These are phyloP conservation scores for Whalleya microplaca DNA, from an alignment of 2,329 filamentous ascomycete species.

Conservation along the genomic window DNA sequence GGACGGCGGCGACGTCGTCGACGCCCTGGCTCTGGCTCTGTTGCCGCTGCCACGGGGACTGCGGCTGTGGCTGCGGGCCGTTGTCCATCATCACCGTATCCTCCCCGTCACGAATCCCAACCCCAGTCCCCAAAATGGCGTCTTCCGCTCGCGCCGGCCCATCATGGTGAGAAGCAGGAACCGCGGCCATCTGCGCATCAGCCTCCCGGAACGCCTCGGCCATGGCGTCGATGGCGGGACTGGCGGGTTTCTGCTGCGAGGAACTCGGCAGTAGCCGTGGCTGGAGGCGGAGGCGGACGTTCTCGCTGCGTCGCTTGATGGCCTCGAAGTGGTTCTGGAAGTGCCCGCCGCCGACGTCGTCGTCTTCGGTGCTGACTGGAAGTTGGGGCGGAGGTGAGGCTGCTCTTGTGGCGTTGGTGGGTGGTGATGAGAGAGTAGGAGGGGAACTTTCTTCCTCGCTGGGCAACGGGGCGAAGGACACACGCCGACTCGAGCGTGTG, in stretches of 20 bases:
- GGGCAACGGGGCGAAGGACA: constrained; percentile 41
- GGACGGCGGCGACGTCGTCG: constrained; percentile 51
- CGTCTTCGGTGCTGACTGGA: constrained; percentile 37
- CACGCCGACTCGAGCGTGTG: constrained; percentile 29
- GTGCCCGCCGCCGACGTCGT: constrained; percentile 39
- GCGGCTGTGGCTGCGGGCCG: constrained; percentile 17
- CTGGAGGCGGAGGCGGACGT: constrained; percentile 21
- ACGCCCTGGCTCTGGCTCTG: constrained; percentile 30
- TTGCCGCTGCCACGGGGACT: constrained; percentile 36
- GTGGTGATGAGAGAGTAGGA: constrained; percentile 10
- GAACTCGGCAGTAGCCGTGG: constrained; percentile 45
- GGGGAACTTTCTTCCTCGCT: constrained; percentile 27
- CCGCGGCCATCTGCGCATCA: constrained; percentile 38
- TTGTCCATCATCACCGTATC: constrained; percentile 7
- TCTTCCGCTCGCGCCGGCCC: not conserved
- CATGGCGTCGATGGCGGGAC: constrained; percentile 50
- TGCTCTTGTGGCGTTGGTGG: constrained; percentile 26
- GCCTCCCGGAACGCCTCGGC: constrained; percentile 53
- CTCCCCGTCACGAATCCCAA: too few relatives aligned
- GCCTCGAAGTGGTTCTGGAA: constrained; percentile 54
- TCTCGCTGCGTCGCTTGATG: constrained; percentile 41
- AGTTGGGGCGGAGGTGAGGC: constrained; percentile 50
- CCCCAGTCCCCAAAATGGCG: too few relatives aligned
- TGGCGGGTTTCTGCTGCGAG: constrained; percentile 46
- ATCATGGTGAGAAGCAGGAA: too few relatives aligned